phyloP scores from a whole-genome alignment of 1,284 basidiomycete genomes.

The Pseudozyma hubeiensis region DNA sequence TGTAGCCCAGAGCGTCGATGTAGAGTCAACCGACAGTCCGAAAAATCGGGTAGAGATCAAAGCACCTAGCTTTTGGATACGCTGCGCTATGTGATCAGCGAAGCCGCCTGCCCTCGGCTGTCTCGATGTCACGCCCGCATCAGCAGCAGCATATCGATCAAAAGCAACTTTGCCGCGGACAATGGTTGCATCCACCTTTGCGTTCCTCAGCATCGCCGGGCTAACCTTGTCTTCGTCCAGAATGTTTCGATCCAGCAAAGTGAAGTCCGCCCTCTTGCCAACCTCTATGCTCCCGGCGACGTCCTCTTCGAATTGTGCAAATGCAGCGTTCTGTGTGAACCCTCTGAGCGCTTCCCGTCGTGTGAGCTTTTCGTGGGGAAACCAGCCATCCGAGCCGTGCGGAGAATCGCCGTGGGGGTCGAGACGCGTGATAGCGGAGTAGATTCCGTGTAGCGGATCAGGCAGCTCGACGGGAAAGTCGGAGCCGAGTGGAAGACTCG shows the following conservation, averaged over 20 bases:
- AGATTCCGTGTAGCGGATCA: constrained; percentile 75
- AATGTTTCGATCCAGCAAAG: constrained; percentile 82
- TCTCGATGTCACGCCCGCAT: constrained; percentile 3
- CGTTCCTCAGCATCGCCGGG: constrained; percentile 76
- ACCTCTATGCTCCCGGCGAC: constrained; percentile 74
- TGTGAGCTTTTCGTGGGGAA: constrained; percentile 76
- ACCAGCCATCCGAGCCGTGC: constrained; percentile 78
- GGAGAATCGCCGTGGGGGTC: constrained; percentile 79
- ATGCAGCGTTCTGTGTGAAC: constrained; percentile 88
- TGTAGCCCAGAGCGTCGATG: constrained; percentile 8
- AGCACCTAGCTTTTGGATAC: not conserved
- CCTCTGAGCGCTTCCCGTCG: constrained; percentile 76
- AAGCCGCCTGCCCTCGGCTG: not conserved
- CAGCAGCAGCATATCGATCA: constrained; percentile 69
- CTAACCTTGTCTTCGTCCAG: constrained; percentile 73
- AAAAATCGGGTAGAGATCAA: not conserved
- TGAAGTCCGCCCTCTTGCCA: constrained; percentile 87
- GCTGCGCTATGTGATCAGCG: not conserved
- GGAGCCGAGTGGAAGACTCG: constrained; percentile 81
- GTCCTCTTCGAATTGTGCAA: constrained; percentile 82
- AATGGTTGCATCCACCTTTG: constrained; percentile 79
- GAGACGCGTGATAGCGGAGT: constrained; percentile 83
- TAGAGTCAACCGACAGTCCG: not conserved
- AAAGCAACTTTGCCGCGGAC: constrained; percentile 81
- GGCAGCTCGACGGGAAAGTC: constrained; percentile 81